Evolutionary conservation across 495 filamentous ascomycete species (phyloP).

Genomic region (Tuber aestivum): DNA sequence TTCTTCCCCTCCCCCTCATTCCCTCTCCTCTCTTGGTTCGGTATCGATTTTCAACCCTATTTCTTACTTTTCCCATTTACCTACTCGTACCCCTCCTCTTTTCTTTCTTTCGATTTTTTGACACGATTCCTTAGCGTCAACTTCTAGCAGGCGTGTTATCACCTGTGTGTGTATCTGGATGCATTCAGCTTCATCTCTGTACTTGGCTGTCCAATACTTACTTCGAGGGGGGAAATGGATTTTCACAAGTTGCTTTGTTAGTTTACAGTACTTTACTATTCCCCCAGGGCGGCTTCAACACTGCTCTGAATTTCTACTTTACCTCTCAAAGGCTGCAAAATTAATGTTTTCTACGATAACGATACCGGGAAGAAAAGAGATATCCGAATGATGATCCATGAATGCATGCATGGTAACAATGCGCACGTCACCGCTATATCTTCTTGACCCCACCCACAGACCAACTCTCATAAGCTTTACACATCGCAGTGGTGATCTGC

Average conservation of each 20-base stretch:
- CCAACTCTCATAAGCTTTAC: constrained; percentile 65
- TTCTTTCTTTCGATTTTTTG: constrained; percentile 8
- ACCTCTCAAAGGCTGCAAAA: background rate
- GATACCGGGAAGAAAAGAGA: background rate
- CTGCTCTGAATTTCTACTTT: background rate
- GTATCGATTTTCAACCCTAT: constrained; percentile 15
- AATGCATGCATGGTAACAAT: background rate
- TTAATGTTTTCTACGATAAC: background rate
- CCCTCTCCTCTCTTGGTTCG: background rate
- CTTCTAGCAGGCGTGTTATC: constrained; percentile 11
- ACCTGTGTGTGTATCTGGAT: background rate
- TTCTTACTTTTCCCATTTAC: constrained; percentile 6
- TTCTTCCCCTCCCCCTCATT: constrained; percentile 9
- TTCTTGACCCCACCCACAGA: constrained; percentile 45
- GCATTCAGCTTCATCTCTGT: background rate
- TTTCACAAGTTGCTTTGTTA: background rate
- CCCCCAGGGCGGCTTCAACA: background rate
- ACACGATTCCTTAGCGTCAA: constrained; percentile 16
- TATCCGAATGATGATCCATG: background rate
- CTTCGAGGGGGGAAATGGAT: background rate
- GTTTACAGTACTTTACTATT: background rate
- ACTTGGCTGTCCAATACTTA: background rate
- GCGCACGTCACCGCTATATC: constrained; percentile 21
- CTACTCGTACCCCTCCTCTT: constrained; percentile 6
- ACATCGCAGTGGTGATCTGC: constrained; percentile 62